Evolutionary conservation across 768 basidiomycete species (phyloP), one percentile per base, ranked within the genome.

Genomic region (Hemileccinum impolitum): DNA sequence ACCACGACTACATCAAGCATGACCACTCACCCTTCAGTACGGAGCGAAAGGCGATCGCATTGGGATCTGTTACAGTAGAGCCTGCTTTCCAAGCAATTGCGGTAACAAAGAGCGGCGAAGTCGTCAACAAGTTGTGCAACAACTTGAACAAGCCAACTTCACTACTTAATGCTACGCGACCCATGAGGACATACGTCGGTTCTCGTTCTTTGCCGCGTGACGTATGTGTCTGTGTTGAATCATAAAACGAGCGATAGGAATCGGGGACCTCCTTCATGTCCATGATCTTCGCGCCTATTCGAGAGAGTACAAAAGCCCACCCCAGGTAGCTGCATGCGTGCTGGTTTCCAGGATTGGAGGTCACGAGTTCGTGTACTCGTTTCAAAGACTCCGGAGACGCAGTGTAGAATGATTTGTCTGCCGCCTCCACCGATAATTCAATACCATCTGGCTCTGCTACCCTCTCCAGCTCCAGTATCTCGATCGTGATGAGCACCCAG

Each of bases 221-320:
- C 14, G 64, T 49, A 36, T 72, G 66, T 18, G 77, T 70, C 37
- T 79, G 66, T 39, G 82, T 69, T 34, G 71, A 69, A 30, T 80
- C 73, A 62, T 85, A 74, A 65, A 89, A 81, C 3, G 69, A 50
- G 25, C 69, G 72, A 64, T 83, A 87, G 13, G 77, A 60, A 14
- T 74, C 64, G 17, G 84, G 82, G 30, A 84, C 64, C 50, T 80
- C 75, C 54, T 76, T 72, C 59, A 73, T 55, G 41, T 77, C 67
- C n/a, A 57, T 47, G 1, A 75, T 78, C 44, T 75, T 72, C 12
- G 71, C 61, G 17, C 72, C 63, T n/a, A 89, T 62, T 28, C 82
- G 77, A 11, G 84, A 84, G 4, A 95, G 77, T 1, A 94, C 79
- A 60, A 84, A 90, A 0, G 92, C 76, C 94, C 94, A 97, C 0